Conservation (phyloP, 2,329 filamentous ascomycete species). For the Diaporthe sp. region DNA sequence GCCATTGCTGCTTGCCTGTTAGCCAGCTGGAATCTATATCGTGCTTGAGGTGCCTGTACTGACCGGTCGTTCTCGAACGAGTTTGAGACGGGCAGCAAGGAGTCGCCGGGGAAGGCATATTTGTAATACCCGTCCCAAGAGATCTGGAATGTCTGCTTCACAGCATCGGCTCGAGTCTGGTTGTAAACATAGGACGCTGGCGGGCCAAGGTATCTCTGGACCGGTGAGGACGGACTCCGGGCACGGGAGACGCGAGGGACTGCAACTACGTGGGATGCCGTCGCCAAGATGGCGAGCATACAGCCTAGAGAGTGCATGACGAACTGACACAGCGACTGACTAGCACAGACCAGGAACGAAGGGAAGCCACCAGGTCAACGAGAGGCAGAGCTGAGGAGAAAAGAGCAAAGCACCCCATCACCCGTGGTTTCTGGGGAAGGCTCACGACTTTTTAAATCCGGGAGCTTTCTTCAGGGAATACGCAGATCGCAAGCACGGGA, state of each 20-base stretch:
- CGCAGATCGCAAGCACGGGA: slow-evolving; percentile 8
- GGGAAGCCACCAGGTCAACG: background rate
- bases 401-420: background rate
- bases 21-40: slow-evolving; percentile 35
- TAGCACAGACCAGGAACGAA: slow-evolving; percentile 7
- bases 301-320: slow-evolving; percentile 36
- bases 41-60: slow-evolving; percentile 39
- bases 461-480: background rate
- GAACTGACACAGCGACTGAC: slow-evolving; percentile 39
- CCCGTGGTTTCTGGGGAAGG: background rate
- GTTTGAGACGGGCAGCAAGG: slow-evolving; percentile 77
- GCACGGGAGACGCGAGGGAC: slow-evolving; percentile 29
- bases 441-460: slow-evolving; percentile 26
- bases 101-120: slow-evolving; percentile 84
- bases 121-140: slow-evolving; percentile 81
- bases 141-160: slow-evolving; percentile 77
- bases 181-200: slow-evolving; percentile 47
- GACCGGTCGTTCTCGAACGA: slow-evolving; percentile 77
- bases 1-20: slow-evolving; percentile 70
- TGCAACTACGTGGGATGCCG: slow-evolving; percentile 38
- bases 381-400: slow-evolving; percentile 5
- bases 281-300: slow-evolving; percentile 23
- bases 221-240: background rate
- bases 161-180: slow-evolving; percentile 64
- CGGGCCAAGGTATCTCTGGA: slow-evolving; percentile 32